These are phyloP conservation scores for Massariosphaeria phaeospora DNA, from an alignment of 495 filamentous ascomycete genomes.

Conservation along the genomic window DNA sequence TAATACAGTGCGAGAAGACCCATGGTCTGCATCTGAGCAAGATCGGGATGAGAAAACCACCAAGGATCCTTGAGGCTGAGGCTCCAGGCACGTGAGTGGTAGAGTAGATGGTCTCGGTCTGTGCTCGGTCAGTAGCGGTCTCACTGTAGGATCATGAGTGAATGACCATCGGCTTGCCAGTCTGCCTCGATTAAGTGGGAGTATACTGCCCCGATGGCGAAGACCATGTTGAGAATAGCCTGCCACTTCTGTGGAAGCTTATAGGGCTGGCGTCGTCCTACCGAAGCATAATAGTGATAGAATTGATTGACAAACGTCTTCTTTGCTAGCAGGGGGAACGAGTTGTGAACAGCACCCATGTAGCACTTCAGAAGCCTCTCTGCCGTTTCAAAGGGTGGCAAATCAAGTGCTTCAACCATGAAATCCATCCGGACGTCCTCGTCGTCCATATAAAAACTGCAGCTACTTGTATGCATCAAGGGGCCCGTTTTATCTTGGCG, in stretches of 20 bases:
- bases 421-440: conserved; percentile 43
- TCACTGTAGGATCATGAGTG: neutral
- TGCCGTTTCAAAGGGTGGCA: conserved; percentile 51
- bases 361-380: conserved; percentile 55
- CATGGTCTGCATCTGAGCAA: conserved; percentile 56
- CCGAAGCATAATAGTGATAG: conserved; percentile 39
- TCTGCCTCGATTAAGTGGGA: conserved; percentile 45
- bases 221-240: conserved; percentile 58
- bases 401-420: conserved; percentile 46
- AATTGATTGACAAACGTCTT: conserved; percentile 52
- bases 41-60: conserved; percentile 11
- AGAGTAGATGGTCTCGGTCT: conserved; percentile 51
- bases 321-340: conserved; percentile 57
- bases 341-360: conserved; percentile 54
- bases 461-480: conserved; percentile 7
- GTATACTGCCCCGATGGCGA: conserved; percentile 56
- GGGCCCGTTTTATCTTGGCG: conserved; percentile 20
- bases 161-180: conserved; percentile 36
- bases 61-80: conserved; percentile 42
- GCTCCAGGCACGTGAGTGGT: conserved; percentile 52
- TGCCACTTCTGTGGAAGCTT: conserved; percentile 44
- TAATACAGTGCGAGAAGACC: conserved; percentile 58
- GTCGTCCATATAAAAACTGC: conserved; percentile 54
- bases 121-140: conserved; percentile 24
- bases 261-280: conserved; percentile 38